phyloP scores from a whole-genome alignment of 768 basidiomycete genomes.

The Suillus discolor region DNA sequence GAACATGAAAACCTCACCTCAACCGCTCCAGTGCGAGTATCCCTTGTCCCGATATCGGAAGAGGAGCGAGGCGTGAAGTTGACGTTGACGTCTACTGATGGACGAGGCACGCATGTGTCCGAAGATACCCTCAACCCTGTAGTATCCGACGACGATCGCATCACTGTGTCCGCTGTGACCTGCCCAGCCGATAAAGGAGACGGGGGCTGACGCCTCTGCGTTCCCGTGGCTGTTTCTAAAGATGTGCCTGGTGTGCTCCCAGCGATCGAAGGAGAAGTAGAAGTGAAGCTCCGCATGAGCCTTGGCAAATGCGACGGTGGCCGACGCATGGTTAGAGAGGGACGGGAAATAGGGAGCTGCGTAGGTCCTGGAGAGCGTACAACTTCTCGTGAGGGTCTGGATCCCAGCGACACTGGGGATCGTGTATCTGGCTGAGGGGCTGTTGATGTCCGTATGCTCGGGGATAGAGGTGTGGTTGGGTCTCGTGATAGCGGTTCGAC shows the following conservation, averaged over 20 bases:
- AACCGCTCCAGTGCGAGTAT: not conserved
- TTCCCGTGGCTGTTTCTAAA: not conserved
- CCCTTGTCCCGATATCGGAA: not conserved
- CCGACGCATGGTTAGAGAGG: not conserved
- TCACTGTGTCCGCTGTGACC: not conserved
- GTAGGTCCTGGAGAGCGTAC: not conserved
- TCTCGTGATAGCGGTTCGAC: not conserved
- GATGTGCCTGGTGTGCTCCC: not conserved
- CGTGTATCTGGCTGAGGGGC: slow-evolving; percentile 24
- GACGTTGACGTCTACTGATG: not conserved
- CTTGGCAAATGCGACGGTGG: slow-evolving; percentile 5
- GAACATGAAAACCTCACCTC: not conserved
- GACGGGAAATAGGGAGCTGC: not conserved
- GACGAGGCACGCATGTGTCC: not conserved
- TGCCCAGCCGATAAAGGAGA: not conserved
- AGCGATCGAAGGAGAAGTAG: not conserved
- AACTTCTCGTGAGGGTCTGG: not conserved
- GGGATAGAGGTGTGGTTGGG: not conserved
- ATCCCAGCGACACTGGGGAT: not conserved
- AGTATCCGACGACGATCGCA: not conserved
- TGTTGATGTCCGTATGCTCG: not conserved
- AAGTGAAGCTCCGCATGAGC: slow-evolving; percentile 3
- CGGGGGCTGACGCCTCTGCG: not conserved
- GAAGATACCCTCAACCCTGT: not conserved
- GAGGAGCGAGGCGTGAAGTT: not conserved